Conservation (phyloP, 176 grass and related monocot species). For the Avena atlantica region DNA sequence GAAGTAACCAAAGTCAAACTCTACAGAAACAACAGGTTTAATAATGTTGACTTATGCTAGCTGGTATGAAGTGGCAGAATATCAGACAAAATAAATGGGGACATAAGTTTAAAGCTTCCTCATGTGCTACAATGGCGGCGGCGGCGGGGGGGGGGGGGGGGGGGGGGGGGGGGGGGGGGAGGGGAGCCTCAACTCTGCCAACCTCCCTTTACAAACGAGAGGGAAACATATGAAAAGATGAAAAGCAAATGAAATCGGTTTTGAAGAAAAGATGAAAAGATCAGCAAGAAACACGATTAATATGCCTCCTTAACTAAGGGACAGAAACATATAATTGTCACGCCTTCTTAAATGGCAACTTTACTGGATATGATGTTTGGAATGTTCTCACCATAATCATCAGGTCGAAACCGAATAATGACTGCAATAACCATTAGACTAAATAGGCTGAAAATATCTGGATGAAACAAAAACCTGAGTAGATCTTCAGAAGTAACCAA, state of each 20-base stretch:
- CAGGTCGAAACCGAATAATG: conserved; percentile 16
- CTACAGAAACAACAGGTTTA: conserved; percentile 25
- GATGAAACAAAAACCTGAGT: conserved; percentile 7
- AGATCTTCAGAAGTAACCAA: conserved; percentile 10
- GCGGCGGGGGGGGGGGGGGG: neutral
- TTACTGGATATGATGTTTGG: conserved; percentile 11
- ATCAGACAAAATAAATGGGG: conserved; percentile 11
- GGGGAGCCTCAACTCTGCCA: no score
- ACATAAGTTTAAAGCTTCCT: neutral
- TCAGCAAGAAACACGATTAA: conserved; percentile 12
- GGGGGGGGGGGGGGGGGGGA: no score
- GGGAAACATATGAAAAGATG: no score
- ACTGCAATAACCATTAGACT: neutral
- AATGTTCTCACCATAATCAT: conserved; percentile 16
- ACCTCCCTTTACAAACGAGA: neutral
- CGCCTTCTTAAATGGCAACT: conserved; percentile 31
- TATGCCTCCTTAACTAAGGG: neutral
- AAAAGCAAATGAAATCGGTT: conserved; percentile 27
- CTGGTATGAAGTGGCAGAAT: conserved; percentile 8
- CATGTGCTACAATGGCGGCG: neutral
- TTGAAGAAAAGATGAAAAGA: neutral
- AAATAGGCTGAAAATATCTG: neutral
- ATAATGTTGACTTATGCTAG: conserved; percentile 10
- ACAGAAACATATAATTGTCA: conserved; percentile 22
- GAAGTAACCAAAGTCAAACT: conserved; percentile 25